These are phyloP conservation scores for Haberlea rhodopensis DNA, from an alignment of 257 asterid genomes.

Conservation along the genomic window DNA sequence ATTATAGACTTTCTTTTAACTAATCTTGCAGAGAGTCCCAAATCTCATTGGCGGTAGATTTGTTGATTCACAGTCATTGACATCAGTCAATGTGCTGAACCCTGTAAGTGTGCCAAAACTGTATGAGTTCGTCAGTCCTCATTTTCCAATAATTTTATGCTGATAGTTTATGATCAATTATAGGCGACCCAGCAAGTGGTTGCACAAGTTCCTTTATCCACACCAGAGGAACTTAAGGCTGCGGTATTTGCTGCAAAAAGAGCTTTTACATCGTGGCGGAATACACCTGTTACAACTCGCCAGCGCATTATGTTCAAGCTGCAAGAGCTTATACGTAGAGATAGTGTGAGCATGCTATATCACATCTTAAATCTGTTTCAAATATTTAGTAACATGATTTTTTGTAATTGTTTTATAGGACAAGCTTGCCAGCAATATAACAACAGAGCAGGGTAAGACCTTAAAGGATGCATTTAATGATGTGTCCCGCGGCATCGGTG, in stretches of 20 bases:
- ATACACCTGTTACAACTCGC: slow-evolving; percentile 63
- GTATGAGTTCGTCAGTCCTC: slow-evolving; percentile 13
- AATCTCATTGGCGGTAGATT: slow-evolving; percentile 86
- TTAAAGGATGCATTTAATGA: slow-evolving; percentile 76
- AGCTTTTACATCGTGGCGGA: slow-evolving; percentile 71
- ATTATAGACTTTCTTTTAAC: slow-evolving; percentile 19
- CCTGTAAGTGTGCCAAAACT: slow-evolving; percentile 62
- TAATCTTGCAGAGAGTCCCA: slow-evolving; percentile 66
- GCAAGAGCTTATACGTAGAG: slow-evolving; percentile 76
- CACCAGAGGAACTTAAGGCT: slow-evolving; percentile 74
- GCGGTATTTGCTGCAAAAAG: slow-evolving; percentile 80
- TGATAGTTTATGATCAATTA: slow-evolving; percentile 28
- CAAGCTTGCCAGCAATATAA: slow-evolving; percentile 62
- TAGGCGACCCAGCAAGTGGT: slow-evolving; percentile 91
- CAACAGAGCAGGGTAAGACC: slow-evolving; percentile 77
- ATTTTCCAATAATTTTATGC: slow-evolving; percentile 12
- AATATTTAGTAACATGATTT: slow-evolving; percentile 19
- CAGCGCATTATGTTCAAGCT: slow-evolving; percentile 88
- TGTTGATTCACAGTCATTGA: slow-evolving; percentile 61
- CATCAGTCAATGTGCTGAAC: slow-evolving; percentile 61
- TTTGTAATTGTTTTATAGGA: slow-evolving; percentile 46
- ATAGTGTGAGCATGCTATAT: slow-evolving; percentile 46
- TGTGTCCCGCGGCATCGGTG: slow-evolving; percentile 77
- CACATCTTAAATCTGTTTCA: slow-evolving; percentile 5
- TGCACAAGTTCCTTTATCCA: slow-evolving; percentile 74